Conservation (phyloP, 371 early-diverging fungal genomes). For the Syncephalastrum monosporum region DNA sequence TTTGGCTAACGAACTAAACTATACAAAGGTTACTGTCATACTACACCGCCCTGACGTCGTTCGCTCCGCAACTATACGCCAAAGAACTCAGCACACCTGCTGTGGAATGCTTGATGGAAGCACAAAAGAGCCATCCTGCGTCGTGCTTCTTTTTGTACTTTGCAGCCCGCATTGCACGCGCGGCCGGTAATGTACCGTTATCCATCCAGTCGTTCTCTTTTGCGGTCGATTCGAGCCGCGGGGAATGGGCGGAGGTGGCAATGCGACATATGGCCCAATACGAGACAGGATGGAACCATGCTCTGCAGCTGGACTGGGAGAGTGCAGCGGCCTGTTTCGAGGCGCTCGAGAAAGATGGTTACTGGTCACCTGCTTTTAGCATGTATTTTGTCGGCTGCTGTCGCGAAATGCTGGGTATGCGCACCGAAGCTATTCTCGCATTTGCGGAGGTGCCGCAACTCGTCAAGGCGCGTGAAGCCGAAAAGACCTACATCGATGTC, state of each 20-base stretch:
- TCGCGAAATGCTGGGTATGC: slow-evolving; percentile 31
- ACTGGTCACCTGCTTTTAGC: slow-evolving; percentile 49
- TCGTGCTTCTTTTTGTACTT: slow-evolving; percentile 53
- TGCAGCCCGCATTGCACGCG: slow-evolving; percentile 42
- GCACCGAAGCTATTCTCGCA: slow-evolving; percentile 32
- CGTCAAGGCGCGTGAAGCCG: slow-evolving; percentile 6
- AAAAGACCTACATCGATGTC: slow-evolving; percentile 37
- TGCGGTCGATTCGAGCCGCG: slow-evolving; percentile 19
- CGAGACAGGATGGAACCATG: slow-evolving; percentile 48
- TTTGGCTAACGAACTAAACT: not conserved
- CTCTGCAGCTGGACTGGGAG: slow-evolving; percentile 44
- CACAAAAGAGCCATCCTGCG: slow-evolving; percentile 42
- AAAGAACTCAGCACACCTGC: slow-evolving; percentile 27
- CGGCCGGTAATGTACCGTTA: slow-evolving; percentile 22
- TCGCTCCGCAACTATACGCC: slow-evolving; percentile 23
- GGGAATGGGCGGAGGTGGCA: slow-evolving; percentile 28
- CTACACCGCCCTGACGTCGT: slow-evolving; percentile 18
- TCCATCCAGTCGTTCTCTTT: slow-evolving; percentile 28
- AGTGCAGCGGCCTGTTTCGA: slow-evolving; percentile 39
- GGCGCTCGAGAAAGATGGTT: slow-evolving; percentile 29
- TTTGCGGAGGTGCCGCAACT: slow-evolving; percentile 39
- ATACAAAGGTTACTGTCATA: slow-evolving; percentile 23
- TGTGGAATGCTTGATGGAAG: slow-evolving; percentile 43
- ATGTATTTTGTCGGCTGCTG: slow-evolving; percentile 47
- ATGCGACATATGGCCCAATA: slow-evolving; percentile 33